These are phyloP conservation scores for Aspergillus tamarii DNA, from an alignment of 2,329 filamentous ascomycete species.

Conservation along the genomic window DNA sequence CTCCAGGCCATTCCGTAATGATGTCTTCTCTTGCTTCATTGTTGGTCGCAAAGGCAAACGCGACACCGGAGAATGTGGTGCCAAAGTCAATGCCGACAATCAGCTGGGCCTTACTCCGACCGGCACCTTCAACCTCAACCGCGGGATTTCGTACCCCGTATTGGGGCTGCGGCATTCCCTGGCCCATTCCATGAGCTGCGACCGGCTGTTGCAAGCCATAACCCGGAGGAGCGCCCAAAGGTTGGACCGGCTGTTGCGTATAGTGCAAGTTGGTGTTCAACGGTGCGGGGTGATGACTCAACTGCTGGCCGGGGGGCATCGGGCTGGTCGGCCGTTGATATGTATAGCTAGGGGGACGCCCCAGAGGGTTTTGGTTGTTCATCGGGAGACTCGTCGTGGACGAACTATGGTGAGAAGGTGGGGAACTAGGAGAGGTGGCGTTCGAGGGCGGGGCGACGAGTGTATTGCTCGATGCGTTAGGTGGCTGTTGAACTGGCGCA, in stretches of 20 bases:
- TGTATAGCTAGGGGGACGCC: constrained; percentile 67
- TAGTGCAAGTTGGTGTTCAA: constrained; percentile 60
- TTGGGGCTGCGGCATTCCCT: constrained; percentile 30
- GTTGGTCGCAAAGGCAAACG: constrained; percentile 90
- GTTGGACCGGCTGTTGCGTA: constrained; percentile 42
- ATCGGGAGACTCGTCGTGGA: constrained; percentile 58
- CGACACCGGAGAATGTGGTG: constrained; percentile 96
- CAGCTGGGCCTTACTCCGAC: constrained; percentile 90
- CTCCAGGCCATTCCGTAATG: constrained; percentile 98
- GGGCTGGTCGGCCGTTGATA: constrained; percentile 59
- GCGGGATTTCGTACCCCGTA: constrained; percentile 38
- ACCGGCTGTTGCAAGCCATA: constrained; percentile 47
- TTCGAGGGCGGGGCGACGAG: constrained; percentile 41
- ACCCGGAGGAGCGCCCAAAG: constrained; percentile 47
- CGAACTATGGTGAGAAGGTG: constrained; percentile 46
- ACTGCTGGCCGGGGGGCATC: constrained; percentile 50
- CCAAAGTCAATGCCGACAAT: constrained; percentile 99
- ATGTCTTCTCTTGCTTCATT: constrained; percentile 98
- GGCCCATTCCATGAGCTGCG: constrained; percentile 30
- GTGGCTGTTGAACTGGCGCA: constrained; percentile 31
- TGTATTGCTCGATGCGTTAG: constrained; percentile 33
- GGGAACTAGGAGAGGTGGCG: constrained; percentile 37
- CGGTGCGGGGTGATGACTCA: constrained; percentile 52
- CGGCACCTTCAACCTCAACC: constrained; percentile 81
- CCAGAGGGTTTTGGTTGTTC: constrained; percentile 58